Conservation (phyloP, 2,329 filamentous ascomycete genomes). For the Arthrocladium fulminans region DNA sequence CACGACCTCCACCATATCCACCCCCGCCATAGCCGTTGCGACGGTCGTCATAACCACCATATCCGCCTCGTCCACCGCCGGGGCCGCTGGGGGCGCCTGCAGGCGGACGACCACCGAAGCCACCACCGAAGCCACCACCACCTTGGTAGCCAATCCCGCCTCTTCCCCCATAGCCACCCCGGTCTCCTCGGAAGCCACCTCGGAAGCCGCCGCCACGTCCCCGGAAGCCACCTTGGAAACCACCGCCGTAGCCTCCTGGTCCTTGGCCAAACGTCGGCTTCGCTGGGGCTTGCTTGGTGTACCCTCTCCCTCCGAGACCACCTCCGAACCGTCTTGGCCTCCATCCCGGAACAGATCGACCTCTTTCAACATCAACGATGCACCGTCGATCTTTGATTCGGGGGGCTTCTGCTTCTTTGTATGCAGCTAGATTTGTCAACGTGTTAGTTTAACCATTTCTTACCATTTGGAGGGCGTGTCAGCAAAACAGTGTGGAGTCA, state of each 20-base stretch:
- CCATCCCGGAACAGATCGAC: constrained; percentile 89
- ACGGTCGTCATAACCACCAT: constrained; percentile 34
- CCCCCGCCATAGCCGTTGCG: constrained; percentile 52
- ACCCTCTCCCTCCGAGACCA: constrained; percentile 82
- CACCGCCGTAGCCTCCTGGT: constrained; percentile 47
- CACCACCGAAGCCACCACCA: constrained; percentile 42
- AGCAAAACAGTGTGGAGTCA: constrained; percentile 17
- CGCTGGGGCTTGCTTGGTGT: constrained; percentile 70
- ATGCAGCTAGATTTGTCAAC: constrained; percentile 61
- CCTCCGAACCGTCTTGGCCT: constrained; percentile 84
- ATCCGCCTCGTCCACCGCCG: constrained; percentile 44
- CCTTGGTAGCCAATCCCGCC: constrained; percentile 51
- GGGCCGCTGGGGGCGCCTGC: constrained; percentile 37
- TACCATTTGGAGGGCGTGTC: constrained; percentile 14
- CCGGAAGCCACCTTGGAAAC: constrained; percentile 46
- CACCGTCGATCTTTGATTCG: constrained; percentile 87
- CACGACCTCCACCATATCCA: constrained; percentile 44
- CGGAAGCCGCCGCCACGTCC: constrained; percentile 42
- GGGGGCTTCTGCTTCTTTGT: constrained; percentile 79
- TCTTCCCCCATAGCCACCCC: constrained; percentile 29
- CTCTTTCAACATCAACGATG: constrained; percentile 91
- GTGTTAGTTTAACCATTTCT: constrained; percentile 30
- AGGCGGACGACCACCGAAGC: constrained; percentile 37
- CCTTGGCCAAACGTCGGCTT: constrained; percentile 60
- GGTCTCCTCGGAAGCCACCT: constrained; percentile 27